phyloP scores from a whole-genome alignment of 208 protist species.

The Leishmania tropica region DNA sequence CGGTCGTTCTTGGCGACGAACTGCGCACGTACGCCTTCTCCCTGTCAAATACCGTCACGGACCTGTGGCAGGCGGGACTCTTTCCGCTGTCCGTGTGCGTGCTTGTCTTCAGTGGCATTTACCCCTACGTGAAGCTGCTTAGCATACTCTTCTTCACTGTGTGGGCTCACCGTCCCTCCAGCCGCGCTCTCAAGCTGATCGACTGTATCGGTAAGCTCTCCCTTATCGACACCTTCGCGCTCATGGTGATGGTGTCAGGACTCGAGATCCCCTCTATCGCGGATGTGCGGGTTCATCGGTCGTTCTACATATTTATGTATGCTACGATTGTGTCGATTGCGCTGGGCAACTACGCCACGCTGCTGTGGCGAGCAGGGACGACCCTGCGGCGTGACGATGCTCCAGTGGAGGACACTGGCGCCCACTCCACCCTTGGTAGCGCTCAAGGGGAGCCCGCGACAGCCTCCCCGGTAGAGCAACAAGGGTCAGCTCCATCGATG shows the following conservation, averaged over 20 bases:
- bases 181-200: conserved; percentile 64
- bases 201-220: conserved; percentile 95
- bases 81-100: conserved; percentile 86
- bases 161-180: conserved; percentile 47
- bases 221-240: conserved; percentile 92
- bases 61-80: conserved; percentile 89
- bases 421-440: background rate
- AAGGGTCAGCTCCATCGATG: background rate
- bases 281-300: conserved; percentile 36
- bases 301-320: conserved; percentile 68
- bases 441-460: background rate
- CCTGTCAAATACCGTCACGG: conserved; percentile 72
- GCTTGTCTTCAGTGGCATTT: conserved; percentile 93
- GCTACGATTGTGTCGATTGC: conserved; percentile 59
- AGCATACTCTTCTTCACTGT: conserved; percentile 60
- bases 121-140: conserved; percentile 96
- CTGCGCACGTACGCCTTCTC: conserved; percentile 81
- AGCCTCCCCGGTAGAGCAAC: too few species aligned
- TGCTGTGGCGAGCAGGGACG: conserved; percentile 53
- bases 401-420: background rate
- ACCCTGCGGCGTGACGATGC: conserved; percentile 7
- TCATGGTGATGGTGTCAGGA: conserved; percentile 93
- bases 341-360: conserved; percentile 70
- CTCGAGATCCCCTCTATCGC: conserved; percentile 62
- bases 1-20: conserved; percentile 43